Percentiles rank a stretch among this genome's conserved stretches.
These are phyloP conservation scores for Salvia splendens DNA, from an alignment of 257 asterid genomes.

Conservation along the genomic window DNA sequence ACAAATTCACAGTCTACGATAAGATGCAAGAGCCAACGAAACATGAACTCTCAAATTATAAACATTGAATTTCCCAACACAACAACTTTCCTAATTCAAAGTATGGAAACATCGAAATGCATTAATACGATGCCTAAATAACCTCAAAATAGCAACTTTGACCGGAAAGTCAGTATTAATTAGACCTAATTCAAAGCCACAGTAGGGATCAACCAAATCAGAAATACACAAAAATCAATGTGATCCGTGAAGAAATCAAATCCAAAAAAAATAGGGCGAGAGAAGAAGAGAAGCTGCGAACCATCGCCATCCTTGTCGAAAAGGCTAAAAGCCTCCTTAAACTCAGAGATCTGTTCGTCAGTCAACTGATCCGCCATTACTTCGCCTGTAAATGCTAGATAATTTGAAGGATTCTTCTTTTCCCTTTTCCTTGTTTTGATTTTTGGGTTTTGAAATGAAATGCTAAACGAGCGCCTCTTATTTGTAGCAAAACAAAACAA, in stretches of 20 bases:
- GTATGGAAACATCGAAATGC: background rate
- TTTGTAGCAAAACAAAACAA: too few species aligned
- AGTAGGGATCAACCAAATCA: conserved; percentile 5
- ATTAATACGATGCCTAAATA: background rate
- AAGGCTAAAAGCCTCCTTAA: conserved; percentile 69
- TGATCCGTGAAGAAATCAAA: background rate
- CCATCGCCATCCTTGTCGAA: conserved; percentile 72
- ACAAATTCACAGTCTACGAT: background rate
- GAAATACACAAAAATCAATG: background rate
- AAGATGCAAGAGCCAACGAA: background rate
- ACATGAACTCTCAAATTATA: conserved; percentile 6
- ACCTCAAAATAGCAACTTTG: background rate
- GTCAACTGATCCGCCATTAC: conserved; percentile 63
- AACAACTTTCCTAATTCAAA: background rate
- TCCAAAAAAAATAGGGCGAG: background rate
- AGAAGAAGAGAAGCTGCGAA: conserved; percentile 26
- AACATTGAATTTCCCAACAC: conserved; percentile 13
- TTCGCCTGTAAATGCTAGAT: too few species aligned
- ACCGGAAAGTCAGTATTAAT: conserved; percentile 20
- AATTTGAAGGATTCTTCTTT: too few species aligned
- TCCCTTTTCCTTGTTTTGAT: too few species aligned
- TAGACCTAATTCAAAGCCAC: conserved; percentile 16
- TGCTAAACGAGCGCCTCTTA: too few species aligned
- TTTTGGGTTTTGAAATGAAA: too few species aligned
- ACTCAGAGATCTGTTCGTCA: conserved; percentile 67